Evolutionary conservation across 1,284 basidiomycete species (phyloP), one percentile per base, ranked within the genome.

Genomic region (Kwoniella shivajii): DNA sequence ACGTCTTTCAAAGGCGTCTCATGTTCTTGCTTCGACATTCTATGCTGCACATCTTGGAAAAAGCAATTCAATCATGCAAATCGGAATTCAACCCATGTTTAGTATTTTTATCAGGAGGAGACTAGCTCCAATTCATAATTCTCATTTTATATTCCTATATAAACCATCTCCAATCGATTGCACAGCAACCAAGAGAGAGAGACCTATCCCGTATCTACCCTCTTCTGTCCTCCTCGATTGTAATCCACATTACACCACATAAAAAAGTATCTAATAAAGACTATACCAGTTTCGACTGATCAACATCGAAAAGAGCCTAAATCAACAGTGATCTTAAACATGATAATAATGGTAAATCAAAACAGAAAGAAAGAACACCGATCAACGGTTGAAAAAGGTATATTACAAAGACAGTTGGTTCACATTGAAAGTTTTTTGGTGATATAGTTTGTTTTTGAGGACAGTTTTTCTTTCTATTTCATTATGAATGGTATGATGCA

Each of bases 71-170:
- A n/a, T n/a, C n/a, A n/a, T n/a, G n/a, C n/a, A n/a, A n/a, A n/a
- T n/a, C n/a, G n/a, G n/a, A n/a, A n/a, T n/a, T n/a, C n/a, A n/a
- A n/a, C n/a, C n/a, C n/a, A n/a, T n/a, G n/a, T n/a, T n/a, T n/a
- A n/a, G n/a, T n/a, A n/a, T n/a, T 10, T 36, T 36, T 36, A 36
- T 49, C 26, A 43, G 31, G 50, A 42, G 11, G 50, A 53, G 56
- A 59, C 57, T 54, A 55, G 57, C 57, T 59, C 57, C 46, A 55
- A 34, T 22, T 47, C 45, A 30, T n/a, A 31, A 50, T 52, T 43
- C 31, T 45, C 36, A 22, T 37, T 11, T 30, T 16, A 22, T 36
- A 49, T 26, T 38, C 16, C 24, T 33, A 50, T 46, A n/a, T 9
- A 31, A 36, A 18, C 34, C 24, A 37, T 10, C 30, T 11, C n/a